Percentiles rank a stretch among this genome's conserved stretches.
phyloP scores from a whole-genome alignment of 2,329 filamentous ascomycete species.

The Tympanopsis confertula region DNA sequence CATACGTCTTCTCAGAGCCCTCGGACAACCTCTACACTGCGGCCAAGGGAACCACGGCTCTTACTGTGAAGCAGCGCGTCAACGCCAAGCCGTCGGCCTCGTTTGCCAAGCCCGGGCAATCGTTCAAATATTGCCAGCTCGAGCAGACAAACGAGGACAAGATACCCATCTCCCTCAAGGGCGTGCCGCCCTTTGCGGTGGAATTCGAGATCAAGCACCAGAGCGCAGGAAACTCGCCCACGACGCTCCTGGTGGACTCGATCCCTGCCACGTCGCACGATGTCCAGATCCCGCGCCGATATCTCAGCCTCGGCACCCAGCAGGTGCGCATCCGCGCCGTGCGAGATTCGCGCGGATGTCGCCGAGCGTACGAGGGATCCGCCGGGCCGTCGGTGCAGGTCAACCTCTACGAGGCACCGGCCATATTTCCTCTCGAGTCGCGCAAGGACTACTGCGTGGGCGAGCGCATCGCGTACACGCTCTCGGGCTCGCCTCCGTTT shows the following conservation, averaged over 20 bases:
- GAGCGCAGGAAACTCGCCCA: conserved; percentile 64
- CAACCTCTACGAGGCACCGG: conserved; percentile 83
- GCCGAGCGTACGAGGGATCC: conserved; percentile 59
- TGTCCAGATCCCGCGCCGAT: conserved; percentile 72
- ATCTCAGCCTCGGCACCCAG: conserved; percentile 77
- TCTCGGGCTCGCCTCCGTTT: conserved; percentile 84
- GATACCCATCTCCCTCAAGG: conserved; percentile 77
- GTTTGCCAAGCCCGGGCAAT: conserved; percentile 78
- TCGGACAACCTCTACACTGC: conserved; percentile 78
- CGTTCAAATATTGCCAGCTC: conserved; percentile 88
- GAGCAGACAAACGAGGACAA: conserved; percentile 72
- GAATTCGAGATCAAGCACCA: conserved; percentile 92
- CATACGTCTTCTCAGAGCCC: conserved; percentile 74
- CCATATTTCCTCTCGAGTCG: conserved; percentile 77
- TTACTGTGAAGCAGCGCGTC: conserved; percentile 71
- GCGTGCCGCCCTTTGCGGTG: conserved; percentile 75
- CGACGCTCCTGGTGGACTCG: conserved; percentile 69
- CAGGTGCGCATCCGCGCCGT: conserved; percentile 82
- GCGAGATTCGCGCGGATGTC: conserved; percentile 76
- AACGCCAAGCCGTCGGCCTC: conserved; percentile 71
- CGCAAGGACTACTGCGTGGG: conserved; percentile 87
- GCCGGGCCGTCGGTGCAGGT: conserved; percentile 73
- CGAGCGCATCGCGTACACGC: conserved; percentile 82
- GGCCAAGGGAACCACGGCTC: conserved; percentile 49
- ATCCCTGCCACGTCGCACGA: conserved; percentile 66